Conservation (phyloP, 345 rosid species). For the Euphorbia lathyris region DNA sequence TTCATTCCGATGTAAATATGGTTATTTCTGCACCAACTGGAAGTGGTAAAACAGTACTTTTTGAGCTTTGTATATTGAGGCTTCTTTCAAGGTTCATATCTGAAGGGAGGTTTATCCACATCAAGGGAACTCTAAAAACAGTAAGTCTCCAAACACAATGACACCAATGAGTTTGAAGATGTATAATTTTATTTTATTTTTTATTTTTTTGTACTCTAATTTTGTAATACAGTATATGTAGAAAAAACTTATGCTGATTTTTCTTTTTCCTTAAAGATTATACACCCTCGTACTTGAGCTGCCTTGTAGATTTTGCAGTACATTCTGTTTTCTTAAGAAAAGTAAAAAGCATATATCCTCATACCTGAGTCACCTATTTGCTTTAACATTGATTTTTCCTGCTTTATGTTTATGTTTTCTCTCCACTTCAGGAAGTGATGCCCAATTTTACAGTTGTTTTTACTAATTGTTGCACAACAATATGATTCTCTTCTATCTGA, state of each 20-base stretch:
- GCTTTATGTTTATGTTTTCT: background rate
- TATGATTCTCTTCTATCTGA: background rate
- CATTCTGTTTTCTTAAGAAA: background rate
- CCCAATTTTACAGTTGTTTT: background rate
- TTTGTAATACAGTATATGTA: background rate
- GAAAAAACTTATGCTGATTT: background rate
- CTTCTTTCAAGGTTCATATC: slow-evolving; percentile 74
- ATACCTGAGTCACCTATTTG: background rate
- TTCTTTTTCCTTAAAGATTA: background rate
- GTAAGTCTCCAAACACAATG: slow-evolving; percentile 37
- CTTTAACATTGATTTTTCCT: background rate
- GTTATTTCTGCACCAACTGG: slow-evolving; percentile 98
- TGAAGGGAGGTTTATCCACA: slow-evolving; percentile 54
- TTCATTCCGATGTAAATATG: slow-evolving; percentile 81
- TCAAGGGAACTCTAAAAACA: slow-evolving; percentile 84
- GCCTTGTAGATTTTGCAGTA: background rate
- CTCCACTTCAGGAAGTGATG: background rate
- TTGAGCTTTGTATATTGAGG: slow-evolving; percentile 87
- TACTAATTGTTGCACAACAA: background rate
- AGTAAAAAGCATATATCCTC: background rate
- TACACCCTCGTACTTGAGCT: background rate
- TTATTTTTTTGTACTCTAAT: background rate
- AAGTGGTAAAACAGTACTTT: slow-evolving; percentile 93
- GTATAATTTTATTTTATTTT: too few relatives aligned
- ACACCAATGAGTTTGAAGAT: too few relatives aligned